phyloP scores from a whole-genome alignment of 176 grass and related monocot species.

The Oryza glaberrima region DNA sequence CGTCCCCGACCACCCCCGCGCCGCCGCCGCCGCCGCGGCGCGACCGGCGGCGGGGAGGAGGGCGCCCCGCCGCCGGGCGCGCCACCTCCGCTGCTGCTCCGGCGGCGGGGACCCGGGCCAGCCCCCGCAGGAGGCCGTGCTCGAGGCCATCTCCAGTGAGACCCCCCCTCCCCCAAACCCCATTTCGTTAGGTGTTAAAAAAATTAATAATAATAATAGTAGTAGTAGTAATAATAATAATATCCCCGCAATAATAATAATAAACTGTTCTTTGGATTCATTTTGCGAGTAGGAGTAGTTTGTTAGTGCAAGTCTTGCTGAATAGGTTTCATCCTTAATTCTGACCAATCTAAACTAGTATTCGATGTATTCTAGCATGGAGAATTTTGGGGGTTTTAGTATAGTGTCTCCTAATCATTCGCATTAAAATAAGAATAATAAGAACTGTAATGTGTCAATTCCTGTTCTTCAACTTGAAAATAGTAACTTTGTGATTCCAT shows the following conservation, averaged over 20 bases:
- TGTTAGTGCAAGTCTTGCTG: background rate
- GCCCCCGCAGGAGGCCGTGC: conserved; percentile 75
- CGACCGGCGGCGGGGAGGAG: conserved; percentile 10
- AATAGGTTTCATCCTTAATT: background rate
- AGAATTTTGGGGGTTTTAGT: background rate
- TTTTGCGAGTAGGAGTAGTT: background rate
- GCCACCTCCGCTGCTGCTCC: conserved; percentile 36
- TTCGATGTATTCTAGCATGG: background rate
- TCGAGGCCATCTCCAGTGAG: conserved; percentile 78
- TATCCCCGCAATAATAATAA: no score
- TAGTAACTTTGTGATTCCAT: background rate
- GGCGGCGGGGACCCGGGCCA: conserved; percentile 43
- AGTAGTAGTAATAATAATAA: no score
- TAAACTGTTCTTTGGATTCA: no score
- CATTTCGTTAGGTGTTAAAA: background rate
- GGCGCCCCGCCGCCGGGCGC: background rate
- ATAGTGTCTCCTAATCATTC: background rate
- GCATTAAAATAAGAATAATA: background rate
- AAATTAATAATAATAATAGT: no score
- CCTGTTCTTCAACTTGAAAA: background rate
- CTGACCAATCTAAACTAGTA: background rate
- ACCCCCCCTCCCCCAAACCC: background rate
- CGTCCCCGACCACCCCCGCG: conserved; percentile 28
- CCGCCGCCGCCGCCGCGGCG: conserved; percentile 14
- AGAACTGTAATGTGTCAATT: background rate